These are phyloP conservation scores for Fusarium fracticaudum DNA, from an alignment of 2,329 filamentous ascomycete species.

Conservation along the genomic window DNA sequence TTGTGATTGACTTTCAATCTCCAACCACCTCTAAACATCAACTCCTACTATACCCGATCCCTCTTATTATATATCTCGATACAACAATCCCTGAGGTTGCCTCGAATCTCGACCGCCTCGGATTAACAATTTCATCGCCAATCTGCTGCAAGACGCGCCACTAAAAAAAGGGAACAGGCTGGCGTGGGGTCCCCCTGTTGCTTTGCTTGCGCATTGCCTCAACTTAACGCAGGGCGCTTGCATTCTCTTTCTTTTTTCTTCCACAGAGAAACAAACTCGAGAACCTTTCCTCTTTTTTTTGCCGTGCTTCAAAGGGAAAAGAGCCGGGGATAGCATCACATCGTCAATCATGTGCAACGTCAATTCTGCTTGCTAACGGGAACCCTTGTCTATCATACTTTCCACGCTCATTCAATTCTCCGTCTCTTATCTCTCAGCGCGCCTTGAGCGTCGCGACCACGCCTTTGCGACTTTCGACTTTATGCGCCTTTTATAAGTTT, in stretches of 20 bases:
- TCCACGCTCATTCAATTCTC: slow-evolving; percentile 1
- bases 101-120: slow-evolving; percentile 16
- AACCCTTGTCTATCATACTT: slow-evolving; percentile 8
- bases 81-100: slow-evolving; percentile 13
- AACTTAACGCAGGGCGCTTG: slow-evolving; percentile 11
- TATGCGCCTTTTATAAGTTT: slow-evolving; percentile 1
- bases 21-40: neutral
- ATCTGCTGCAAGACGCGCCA: slow-evolving; percentile 24
- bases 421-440: slow-evolving; percentile 23
- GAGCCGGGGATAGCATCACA: neutral
- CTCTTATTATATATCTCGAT: neutral
- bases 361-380: slow-evolving; percentile 23
- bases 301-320: neutral
- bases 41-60: neutral
- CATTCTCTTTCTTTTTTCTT: neutral
- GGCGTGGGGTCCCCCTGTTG: slow-evolving; percentile 32
- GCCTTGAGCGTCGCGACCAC: slow-evolving; percentile 28
- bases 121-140: slow-evolving; percentile 5
- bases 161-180: slow-evolving; percentile 30
- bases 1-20: neutral
- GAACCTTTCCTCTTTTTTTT: neutral
- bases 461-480: slow-evolving; percentile 11
- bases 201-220: slow-evolving; percentile 25
- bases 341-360: slow-evolving; percentile 32
- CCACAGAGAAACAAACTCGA: neutral